Evolutionary conservation across 2,329 filamentous ascomycete genomes (phyloP).

Genomic region (Davidsoniella virescens): DNA sequence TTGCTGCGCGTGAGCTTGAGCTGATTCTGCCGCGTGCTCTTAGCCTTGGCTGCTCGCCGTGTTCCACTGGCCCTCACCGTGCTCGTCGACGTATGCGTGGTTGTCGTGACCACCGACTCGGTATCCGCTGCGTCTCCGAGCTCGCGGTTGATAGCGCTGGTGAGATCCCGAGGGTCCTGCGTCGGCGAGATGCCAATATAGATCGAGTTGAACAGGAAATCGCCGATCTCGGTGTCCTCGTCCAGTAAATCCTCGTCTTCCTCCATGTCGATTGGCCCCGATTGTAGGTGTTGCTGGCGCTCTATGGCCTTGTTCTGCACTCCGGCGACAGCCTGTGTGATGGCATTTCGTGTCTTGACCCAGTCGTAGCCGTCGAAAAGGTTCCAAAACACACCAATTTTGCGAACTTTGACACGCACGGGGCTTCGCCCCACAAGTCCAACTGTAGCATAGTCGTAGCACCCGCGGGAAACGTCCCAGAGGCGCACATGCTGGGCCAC

Average conservation of each 20-base stretch:
- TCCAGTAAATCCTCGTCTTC: slow-evolving; percentile 50
- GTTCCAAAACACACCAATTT: slow-evolving; percentile 94
- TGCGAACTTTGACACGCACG: slow-evolving; percentile 60
- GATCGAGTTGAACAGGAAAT: slow-evolving; percentile 96
- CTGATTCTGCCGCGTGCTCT: slow-evolving; percentile 35
- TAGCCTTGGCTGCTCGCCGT: slow-evolving; percentile 37
- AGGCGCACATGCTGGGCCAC: slow-evolving; percentile 53
- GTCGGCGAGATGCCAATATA: slow-evolving; percentile 88
- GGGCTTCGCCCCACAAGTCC: slow-evolving; percentile 49
- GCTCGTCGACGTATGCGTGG: slow-evolving; percentile 50
- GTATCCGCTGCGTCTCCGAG: slow-evolving; percentile 85
- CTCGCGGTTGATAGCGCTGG: slow-evolving; percentile 71
- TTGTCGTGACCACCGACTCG: slow-evolving; percentile 55
- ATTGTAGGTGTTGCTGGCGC: slow-evolving; percentile 19
- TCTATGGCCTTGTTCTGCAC: slow-evolving; percentile 66
- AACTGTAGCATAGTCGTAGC: slow-evolving; percentile 51
- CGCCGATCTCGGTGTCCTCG: slow-evolving; percentile 74
- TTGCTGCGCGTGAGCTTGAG: slow-evolving; percentile 71
- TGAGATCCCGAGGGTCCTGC: slow-evolving; percentile 66
- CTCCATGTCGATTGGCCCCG: slow-evolving; percentile 8
- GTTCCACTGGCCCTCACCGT: slow-evolving; percentile 27
- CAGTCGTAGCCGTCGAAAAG: slow-evolving; percentile 97
- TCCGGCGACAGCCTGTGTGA: slow-evolving; percentile 74
- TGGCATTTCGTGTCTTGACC: slow-evolving; percentile 70
- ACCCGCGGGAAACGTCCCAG: slow-evolving; percentile 66